Evolutionary conservation across 2,329 filamentous ascomycete genomes (phyloP), one percentile per base, ranked within the genome.

Genomic region (Colletotrichum falcatum): DNA sequence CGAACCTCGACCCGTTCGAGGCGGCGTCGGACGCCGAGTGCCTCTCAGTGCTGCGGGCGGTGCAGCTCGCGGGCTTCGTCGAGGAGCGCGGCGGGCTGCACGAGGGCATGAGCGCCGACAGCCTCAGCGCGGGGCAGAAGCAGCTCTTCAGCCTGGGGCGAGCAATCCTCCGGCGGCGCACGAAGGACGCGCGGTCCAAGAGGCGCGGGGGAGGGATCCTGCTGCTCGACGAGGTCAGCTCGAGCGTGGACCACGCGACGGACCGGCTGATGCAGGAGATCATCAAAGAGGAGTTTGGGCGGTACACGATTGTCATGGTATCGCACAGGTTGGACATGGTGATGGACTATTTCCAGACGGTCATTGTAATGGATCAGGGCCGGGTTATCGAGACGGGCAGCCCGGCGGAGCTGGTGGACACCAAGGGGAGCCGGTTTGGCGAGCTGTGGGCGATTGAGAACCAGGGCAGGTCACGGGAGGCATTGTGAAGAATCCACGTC

Each of bases 71-170:
- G 73, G 8, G 49, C 1, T 73, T 78, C 28, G 72, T 81, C 7
- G 53, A 71, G 5, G 69, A 74, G 16, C 66, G 72, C 1, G 79
- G 78, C 1, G 78, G 77, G 0, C 66, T 80, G 0, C 65, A 70
- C 9, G 75, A 73, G 1, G 71, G 66, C n/a, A 80, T 89, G 61
- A 79, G 81, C 28, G 78, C 81, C 3, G 79, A 84, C 18, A 80
- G 81, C 61, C 79, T 88, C 7, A 85, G 82, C 11, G 84, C 86
- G 65, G 89, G 89, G 0, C 88, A 90, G 75, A 83, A 83, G 59
- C 88, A 91, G 75, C 81, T 91, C 0, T 88, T 91, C 75, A 88
- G 86, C 74, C 80, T 91, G 11, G 88, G 87, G 1, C 78, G 88
- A 6, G 88, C 87, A 0, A 80, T 90, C 39, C 77, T 90, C 20